Evolutionary conservation across 306 rosid species (phyloP).

Genomic region (Corylus heterophylla): DNA sequence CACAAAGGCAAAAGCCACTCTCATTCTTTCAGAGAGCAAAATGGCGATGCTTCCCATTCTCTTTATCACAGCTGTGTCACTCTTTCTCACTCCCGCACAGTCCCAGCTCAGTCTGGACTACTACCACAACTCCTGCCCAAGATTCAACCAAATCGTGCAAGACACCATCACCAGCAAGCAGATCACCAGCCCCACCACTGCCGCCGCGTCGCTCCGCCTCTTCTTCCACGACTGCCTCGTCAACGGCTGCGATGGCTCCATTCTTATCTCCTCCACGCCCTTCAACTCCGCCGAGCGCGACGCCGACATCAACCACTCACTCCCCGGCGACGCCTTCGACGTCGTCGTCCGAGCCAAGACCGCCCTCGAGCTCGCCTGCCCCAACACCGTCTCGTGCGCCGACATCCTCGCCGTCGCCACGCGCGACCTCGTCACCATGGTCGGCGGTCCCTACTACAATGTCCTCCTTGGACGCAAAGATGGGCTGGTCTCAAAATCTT

Average conservation of each 20-base stretch:
- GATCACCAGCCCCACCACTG: constrained; percentile 35
- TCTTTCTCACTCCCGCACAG: constrained; percentile 9
- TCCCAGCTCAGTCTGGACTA: constrained; percentile 36
- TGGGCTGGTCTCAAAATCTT: constrained; percentile 32
- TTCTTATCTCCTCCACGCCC: constrained; percentile 43
- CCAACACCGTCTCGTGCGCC: constrained; percentile 44
- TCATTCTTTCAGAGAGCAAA: background rate
- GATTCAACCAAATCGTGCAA: constrained; percentile 32
- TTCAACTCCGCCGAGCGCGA: constrained; percentile 60
- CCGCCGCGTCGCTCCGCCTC: constrained; percentile 55
- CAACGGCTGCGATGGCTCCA: constrained; percentile 55
- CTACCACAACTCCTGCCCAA: constrained; percentile 51
- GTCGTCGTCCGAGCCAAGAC: constrained; percentile 36
- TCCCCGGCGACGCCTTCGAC: constrained; percentile 60
- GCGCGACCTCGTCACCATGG: constrained; percentile 30
- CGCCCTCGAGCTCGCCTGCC: constrained; percentile 42
- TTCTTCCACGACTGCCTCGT: constrained; percentile 56
- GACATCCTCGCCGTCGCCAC: constrained; percentile 42
- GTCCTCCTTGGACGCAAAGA: constrained; percentile 45
- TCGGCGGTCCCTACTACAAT: constrained; percentile 41
- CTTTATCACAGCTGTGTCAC: background rate
- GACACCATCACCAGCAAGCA: constrained; percentile 31
- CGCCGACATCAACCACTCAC: constrained; percentile 56
- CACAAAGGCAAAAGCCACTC: background rate
- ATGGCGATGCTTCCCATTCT: constrained; percentile 22